Conservation (phyloP, 495 filamentous ascomycete genomes). For the Aspergillus ellipticus region DNA sequence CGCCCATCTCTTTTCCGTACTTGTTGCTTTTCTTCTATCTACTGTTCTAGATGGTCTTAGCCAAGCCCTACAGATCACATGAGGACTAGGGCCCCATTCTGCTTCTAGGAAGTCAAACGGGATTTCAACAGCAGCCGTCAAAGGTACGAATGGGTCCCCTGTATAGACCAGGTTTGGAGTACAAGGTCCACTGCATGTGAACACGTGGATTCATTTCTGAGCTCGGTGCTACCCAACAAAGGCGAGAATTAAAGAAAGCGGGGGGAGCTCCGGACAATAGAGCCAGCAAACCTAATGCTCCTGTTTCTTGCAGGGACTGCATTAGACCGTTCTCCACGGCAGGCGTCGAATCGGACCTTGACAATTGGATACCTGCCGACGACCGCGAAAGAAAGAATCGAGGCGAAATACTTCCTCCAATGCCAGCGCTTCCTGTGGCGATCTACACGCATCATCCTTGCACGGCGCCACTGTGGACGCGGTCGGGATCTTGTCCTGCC, state of each 20-base stretch:
- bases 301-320: not conserved
- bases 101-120: not conserved
- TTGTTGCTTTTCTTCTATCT: not conserved
- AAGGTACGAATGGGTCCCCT: constrained; percentile 1
- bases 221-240: not conserved
- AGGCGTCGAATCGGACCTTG: not conserved
- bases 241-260: not conserved
- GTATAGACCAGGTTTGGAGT: constrained; percentile 3
- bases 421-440: not conserved
- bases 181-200: constrained; percentile 10
- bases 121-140: not conserved
- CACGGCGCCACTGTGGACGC: constrained; percentile 3
- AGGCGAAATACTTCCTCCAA: not conserved
- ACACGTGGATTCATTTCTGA: constrained; percentile 17
- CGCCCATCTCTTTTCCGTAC: not conserved
- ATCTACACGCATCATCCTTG: constrained; percentile 7
- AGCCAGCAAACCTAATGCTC: not conserved
- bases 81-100: not conserved
- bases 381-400: constrained; percentile 2
- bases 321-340: not conserved
- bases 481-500: constrained; percentile 7
- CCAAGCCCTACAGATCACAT: not conserved
- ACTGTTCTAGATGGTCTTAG: not conserved
- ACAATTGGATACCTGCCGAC: constrained; percentile 2
- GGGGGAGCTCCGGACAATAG: not conserved